These are phyloP conservation scores for Lonicera japonica DNA, from an alignment of 129 eudicot species.

Conservation along the genomic window DNA sequence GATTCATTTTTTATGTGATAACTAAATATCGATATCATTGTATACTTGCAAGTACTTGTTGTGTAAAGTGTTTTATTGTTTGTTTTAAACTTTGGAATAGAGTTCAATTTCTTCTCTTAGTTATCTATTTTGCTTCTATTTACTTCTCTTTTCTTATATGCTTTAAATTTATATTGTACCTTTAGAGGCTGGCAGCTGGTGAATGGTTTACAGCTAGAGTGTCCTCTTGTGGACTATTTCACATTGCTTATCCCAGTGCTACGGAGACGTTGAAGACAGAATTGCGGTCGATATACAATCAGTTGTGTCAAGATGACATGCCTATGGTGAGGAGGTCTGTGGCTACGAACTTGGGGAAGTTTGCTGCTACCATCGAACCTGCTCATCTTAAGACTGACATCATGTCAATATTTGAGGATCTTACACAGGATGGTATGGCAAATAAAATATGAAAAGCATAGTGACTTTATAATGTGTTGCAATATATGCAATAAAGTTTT, in stretches of 20 bases:
- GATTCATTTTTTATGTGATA: too few species aligned
- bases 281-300: conserved; percentile 71
- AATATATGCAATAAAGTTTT: too few species aligned
- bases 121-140: neutral
- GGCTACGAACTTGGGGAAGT: conserved; percentile 92
- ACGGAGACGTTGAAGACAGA: conserved; percentile 76
- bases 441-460: too few species aligned
- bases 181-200: conserved; percentile 92
- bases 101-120: too few species aligned
- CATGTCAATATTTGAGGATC: conserved; percentile 92
- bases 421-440: conserved; percentile 99
- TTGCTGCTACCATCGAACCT: conserved; percentile 91
- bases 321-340: conserved; percentile 99
- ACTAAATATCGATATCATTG: too few species aligned
- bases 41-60: too few species aligned
- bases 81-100: too few species aligned
- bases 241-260: conserved; percentile 93
- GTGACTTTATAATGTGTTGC: too few species aligned
- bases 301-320: conserved; percentile 97
- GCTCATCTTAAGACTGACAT: conserved; percentile 84
- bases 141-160: conserved; percentile 1
- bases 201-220: conserved; percentile 99
- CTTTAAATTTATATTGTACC: neutral
- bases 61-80: too few species aligned
- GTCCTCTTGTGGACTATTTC: conserved; percentile 95